Evolutionary conservation across 2,329 filamentous ascomycete species (phyloP), one percentile per base, ranked within the genome.

Genomic region (Phaeosphaeriaceae sp.): DNA sequence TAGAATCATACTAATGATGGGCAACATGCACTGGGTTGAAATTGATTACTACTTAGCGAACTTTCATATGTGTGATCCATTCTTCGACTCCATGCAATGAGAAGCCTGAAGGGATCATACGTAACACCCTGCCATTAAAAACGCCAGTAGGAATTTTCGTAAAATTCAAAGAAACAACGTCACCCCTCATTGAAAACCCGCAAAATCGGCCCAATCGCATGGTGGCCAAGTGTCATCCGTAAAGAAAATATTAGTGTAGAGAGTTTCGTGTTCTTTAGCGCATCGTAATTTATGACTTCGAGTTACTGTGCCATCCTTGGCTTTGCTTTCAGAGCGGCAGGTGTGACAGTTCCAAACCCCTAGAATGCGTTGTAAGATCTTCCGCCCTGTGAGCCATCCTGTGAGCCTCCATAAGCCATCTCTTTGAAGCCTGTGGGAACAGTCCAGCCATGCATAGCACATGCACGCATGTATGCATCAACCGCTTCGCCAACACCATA

Each of bases 401-500:
- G 15, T 11, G 48, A 46, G 4, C 68, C 68, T 35, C 69, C 68
- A 56, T 71, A 70, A 2, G 76, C 76, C 60, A 81, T 79, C 54
- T 77, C 71, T 9, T 71, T 63, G 52, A 92, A 81, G 34, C 87
- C 87, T 3, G 73, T 68, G 0, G 90, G 89, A 3, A 92, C 76
- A 39, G 77, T 68, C 91, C 91, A 96, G 1, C 88, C 87, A 74
- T 96, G 92, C 4, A 74, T 59, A 0, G 54, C 58, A 51, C 88
- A 91, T 9, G 87, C 87, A 42, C 90, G 83, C 23, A 79, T 76
- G 65, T 88, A 96, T 2, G 90, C 91, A 0, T 85, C 81, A 1
- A 91, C 77, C 0, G 91, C 92, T 68, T 95, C 91, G 0, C 67
- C 68, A 4, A 90, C 80, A 0, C 78, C 76, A 65, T 96, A 96